Base-by-base conservation (phyloP, 495 filamentous ascomycete genomes). In the Neurospora sp. region DNA sequence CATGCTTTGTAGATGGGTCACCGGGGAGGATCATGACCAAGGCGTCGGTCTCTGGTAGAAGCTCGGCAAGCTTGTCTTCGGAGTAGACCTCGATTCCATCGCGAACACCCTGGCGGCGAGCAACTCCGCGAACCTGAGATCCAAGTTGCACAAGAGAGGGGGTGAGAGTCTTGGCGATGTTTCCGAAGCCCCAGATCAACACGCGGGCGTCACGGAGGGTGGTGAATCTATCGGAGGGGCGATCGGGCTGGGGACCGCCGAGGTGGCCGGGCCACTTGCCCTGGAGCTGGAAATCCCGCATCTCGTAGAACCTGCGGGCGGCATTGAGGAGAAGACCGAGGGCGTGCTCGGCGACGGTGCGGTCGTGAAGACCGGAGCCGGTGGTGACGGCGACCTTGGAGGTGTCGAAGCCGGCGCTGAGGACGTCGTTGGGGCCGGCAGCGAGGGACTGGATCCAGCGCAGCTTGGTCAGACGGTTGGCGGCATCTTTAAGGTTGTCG, bases 141-240 rank as follows among this genome's bases (percentile, higher is more conserved):
- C 85, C 86, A 65, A 83, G 84, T 6, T 86, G 91, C 61, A 84
- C 82, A 1, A 93, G 89, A 68, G 91, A 88, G 76, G 86, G 89
- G 72, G 89, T 89, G 73, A 97, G 85, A 75, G 93, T 90, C 83
- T 90, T 81, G 61, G 92, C 93, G 70, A 96, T 96, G 42, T 93
- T 93, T 38, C 94, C 94, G 88, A 94, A 94, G 2, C 94, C 94
- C 75, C 96, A 86, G 75, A 97, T 90, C 22, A 79, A 53, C 3
- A 86, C 78, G 31, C 78, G 76, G 18, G 88, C 86, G 68, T 85
- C 85, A 46, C 85, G 82, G 74, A 90, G 79, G 3, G 87, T 88
- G 16, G 83, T 85, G 79, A 90, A 90, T 27, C 75, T 73, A 35
- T 79, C 84, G 44, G 75, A 73, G 12, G 80, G 80, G 1, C 83